These are phyloP conservation scores for Trichoderma lentiforme DNA, from an alignment of 2,329 filamentous ascomycete species.

Conservation along the genomic window DNA sequence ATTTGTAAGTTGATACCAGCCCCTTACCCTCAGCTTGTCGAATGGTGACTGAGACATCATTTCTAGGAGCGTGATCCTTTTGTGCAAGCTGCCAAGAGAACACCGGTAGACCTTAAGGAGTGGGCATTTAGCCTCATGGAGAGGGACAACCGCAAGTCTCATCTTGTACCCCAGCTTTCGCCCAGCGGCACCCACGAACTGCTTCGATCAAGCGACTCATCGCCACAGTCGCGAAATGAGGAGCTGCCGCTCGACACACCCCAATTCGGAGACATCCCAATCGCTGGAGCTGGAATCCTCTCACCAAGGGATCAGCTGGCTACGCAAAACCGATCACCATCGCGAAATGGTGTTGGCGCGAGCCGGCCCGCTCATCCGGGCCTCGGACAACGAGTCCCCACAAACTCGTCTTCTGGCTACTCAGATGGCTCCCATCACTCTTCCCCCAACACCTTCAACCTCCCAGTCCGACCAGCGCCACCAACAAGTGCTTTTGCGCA, in stretches of 20 bases:
- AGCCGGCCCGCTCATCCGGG: conserved; percentile 49
- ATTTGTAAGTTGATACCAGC: conserved; percentile 59
- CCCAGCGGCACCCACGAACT: conserved; percentile 67
- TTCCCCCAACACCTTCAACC: conserved; percentile 54
- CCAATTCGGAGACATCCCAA: conserved; percentile 69
- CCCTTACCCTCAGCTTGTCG: not conserved
- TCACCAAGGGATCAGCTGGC: conserved; percentile 51
- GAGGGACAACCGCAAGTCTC: conserved; percentile 90
- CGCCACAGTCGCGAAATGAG: conserved; percentile 43
- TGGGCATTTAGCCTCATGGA: conserved; percentile 96
- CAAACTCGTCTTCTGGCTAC: conserved; percentile 46
- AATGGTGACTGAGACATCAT: conserved; percentile 15
- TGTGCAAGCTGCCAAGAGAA: conserved; percentile 92
- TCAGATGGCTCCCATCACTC: conserved; percentile 38
- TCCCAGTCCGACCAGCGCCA: conserved; percentile 63
- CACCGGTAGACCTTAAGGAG: conserved; percentile 86
- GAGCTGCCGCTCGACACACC: conserved; percentile 55
- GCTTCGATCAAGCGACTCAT: conserved; percentile 61
- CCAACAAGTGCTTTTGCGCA: conserved; percentile 54
- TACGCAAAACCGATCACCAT: conserved; percentile 50
- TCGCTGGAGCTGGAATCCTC: conserved; percentile 54
- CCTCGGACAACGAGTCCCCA: conserved; percentile 50
- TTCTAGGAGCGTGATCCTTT: conserved; percentile 84
- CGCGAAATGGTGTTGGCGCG: conserved; percentile 46
- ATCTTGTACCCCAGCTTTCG: conserved; percentile 76